Conservation (phyloP, 2,329 filamentous ascomycete species). For the Alternaria sp. region DNA sequence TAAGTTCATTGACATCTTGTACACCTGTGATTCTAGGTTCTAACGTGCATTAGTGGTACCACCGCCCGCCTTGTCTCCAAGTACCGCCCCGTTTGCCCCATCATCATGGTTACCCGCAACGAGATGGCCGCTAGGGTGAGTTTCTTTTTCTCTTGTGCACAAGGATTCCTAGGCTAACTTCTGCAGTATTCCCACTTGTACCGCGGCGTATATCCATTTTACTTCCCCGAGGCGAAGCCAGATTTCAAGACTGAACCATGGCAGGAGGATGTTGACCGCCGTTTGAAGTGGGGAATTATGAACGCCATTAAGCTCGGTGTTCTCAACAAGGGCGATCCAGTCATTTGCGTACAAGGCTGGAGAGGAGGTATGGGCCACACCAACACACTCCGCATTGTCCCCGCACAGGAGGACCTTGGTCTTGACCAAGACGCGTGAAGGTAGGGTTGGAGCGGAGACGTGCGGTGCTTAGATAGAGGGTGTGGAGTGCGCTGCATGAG, state of each 20-base stretch:
- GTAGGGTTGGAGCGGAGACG: constrained; percentile 12
- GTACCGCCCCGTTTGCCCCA: constrained; percentile 98
- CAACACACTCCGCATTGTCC: constrained; percentile 72
- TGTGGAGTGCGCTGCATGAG: constrained; percentile 25
- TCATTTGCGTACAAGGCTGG: constrained; percentile 90
- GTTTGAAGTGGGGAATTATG: constrained; percentile 95
- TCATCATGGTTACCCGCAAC: constrained; percentile 98
- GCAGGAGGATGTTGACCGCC: constrained; percentile 98
- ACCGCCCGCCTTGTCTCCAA: constrained; percentile 96
- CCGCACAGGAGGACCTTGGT: constrained; percentile 60
- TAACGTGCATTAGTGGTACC: constrained; percentile 69
- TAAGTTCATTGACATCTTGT: constrained; percentile 49
- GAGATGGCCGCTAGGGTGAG: constrained; percentile 76
- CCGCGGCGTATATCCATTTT: constrained; percentile 97
- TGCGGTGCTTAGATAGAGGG: constrained; percentile 25
- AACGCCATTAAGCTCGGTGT: constrained; percentile 85
- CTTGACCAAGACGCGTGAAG: constrained; percentile 57
- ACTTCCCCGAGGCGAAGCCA: constrained; percentile 91
- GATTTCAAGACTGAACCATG: constrained; percentile 93
- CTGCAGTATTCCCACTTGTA: constrained; percentile 85
- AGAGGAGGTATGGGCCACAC: constrained; percentile 92
- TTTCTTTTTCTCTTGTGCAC: constrained; percentile 11
- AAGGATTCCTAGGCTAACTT: constrained; percentile 24
- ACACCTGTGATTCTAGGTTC: constrained; percentile 19
- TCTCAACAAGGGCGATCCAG: constrained; percentile 74